Base-by-base conservation (phyloP, 2,329 filamentous ascomycete species). In the Colletotrichum lindemuthianum region DNA sequence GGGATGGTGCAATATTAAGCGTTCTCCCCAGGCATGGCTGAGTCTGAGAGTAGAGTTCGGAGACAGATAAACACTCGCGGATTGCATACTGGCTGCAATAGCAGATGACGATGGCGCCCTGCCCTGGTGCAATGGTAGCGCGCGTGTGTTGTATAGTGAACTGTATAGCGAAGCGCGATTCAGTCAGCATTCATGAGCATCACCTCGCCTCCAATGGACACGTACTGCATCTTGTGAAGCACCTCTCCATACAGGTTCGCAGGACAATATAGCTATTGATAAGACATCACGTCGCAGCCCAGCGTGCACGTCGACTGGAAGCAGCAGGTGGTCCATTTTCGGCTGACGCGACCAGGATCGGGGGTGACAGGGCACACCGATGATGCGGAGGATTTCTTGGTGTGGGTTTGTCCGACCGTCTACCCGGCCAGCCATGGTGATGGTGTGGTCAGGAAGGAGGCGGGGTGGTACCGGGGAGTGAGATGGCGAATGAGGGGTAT, bases 381-480 rank as follows among this genome's bases (percentile, higher is more conserved):
- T 34, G 44, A 52, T 37, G 45, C 50, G 44, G 60, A 54, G 56
- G 56, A 50, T 36, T 55, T 55, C 55, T 59, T 60, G n/a, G 56
- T 16, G 48, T 41, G 36, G 41, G 41, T 37, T 24, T 36, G 56
- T 54, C 43, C 33, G 11, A 49, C 60, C 37, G 37, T 40, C 16
- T 49, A 16, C 37, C 43, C 49, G 60, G 49, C 36, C 43, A 49
- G 24, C 24, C 24, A 24, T 63, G 16, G 60, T 54, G 56, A 60
- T 41, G n/a, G 55, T 63, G 49, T 63, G 60, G 48, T 54, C 41
- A 63, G 48, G 24, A 39, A 36, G 49, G 24, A 60, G 24, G 60
- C 49, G 60, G 60, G 60, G 56, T 64, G 56, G 12, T 60, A 41
- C 58, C 41, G 49, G 50, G 61, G 61, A 56, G 45, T 36, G 37